A percentile compares a stretch with the other conserved stretches of the same genome.
Evolutionary conservation across 1,284 basidiomycete species (phyloP).

Genomic region (Sporisorium graminicola): DNA sequence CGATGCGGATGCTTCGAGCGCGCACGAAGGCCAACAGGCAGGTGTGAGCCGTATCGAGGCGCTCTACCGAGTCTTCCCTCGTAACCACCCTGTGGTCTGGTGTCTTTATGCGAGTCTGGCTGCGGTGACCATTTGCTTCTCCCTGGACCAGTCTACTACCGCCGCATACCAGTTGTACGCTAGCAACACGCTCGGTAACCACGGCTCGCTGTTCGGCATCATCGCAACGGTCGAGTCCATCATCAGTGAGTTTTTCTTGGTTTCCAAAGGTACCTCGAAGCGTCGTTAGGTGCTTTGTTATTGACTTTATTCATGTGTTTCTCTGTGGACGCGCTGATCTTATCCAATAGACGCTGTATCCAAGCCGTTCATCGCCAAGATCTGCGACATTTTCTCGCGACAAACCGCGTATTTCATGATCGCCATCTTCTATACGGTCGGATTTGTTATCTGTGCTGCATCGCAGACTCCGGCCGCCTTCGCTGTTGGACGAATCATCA

Average conservation of each 20-base stretch:
- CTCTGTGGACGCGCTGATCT: too few relatives aligned
- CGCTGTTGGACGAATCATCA: constrained; percentile 29
- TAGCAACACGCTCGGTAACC: constrained; percentile 36
- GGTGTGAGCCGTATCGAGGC: constrained; percentile 37
- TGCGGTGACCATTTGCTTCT: constrained; percentile 24
- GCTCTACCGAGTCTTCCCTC: constrained; percentile 32
- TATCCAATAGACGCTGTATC: constrained; percentile 41
- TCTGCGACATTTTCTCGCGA: constrained; percentile 62
- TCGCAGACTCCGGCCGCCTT: constrained; percentile 28
- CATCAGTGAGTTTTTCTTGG: constrained; percentile 22
- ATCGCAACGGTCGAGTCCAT: constrained; percentile 25
- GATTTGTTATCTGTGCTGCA: constrained; percentile 56
- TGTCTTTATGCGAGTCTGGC: constrained; percentile 22
- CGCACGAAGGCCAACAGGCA: constrained; percentile 21
- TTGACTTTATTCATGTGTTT: too few relatives aligned
- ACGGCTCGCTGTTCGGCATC: constrained; percentile 40
- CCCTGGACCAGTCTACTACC: constrained; percentile 23
- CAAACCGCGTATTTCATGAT: constrained; percentile 48
- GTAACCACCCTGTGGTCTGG: constrained; percentile 19
- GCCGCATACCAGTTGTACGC: constrained; percentile 42
- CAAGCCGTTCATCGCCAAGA: constrained; percentile 60
- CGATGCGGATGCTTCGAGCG: constrained; percentile 22
- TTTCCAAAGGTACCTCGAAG: too few relatives aligned
- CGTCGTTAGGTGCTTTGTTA: too few relatives aligned
- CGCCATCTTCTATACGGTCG: constrained; percentile 55